These are phyloP conservation scores for Mikania micrantha DNA, from an alignment of 129 eudicot species.

Conservation along the genomic window DNA sequence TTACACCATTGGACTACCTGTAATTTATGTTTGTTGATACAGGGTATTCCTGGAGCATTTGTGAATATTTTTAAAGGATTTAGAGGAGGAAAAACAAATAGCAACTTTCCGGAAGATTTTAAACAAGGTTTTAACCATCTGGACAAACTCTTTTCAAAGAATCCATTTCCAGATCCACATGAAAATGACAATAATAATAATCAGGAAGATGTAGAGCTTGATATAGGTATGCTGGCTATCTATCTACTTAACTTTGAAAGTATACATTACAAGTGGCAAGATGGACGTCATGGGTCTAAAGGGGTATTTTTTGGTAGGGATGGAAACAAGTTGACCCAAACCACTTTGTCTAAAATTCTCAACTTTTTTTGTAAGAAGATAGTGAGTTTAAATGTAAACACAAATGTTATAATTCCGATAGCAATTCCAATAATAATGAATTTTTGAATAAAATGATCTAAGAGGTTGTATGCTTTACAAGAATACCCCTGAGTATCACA, in stretches of 20 bases:
- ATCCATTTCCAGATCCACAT: slow-evolving; percentile 52
- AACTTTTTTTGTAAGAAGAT: background rate
- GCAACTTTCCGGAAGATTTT: slow-evolving; percentile 25
- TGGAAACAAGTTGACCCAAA: background rate
- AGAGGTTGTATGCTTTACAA: background rate
- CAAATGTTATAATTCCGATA: background rate
- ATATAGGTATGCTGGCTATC: slow-evolving; percentile 52
- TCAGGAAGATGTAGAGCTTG: slow-evolving; percentile 49
- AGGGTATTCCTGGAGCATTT: slow-evolving; percentile 72
- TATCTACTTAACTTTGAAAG: background rate
- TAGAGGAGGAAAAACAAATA: slow-evolving; percentile 42
- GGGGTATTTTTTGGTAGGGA: background rate
- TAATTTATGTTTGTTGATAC: slow-evolving; percentile 21
- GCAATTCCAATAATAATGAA: background rate
- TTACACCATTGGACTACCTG: too few species aligned
- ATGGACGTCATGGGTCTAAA: background rate
- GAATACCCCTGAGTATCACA: background rate
- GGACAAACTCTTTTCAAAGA: slow-evolving; percentile 47
- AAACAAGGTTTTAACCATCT: slow-evolving; percentile 38
- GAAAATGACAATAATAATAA: slow-evolving; percentile 22
- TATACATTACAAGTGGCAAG: background rate
- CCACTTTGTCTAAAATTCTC: background rate
- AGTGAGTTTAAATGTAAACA: background rate
- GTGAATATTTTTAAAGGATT: slow-evolving; percentile 75
- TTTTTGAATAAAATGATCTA: background rate